Evolutionary conservation across 257 asterid genomes (phyloP), one percentile per base, ranked within the genome.

Genomic region (Henckelia pumila): DNA sequence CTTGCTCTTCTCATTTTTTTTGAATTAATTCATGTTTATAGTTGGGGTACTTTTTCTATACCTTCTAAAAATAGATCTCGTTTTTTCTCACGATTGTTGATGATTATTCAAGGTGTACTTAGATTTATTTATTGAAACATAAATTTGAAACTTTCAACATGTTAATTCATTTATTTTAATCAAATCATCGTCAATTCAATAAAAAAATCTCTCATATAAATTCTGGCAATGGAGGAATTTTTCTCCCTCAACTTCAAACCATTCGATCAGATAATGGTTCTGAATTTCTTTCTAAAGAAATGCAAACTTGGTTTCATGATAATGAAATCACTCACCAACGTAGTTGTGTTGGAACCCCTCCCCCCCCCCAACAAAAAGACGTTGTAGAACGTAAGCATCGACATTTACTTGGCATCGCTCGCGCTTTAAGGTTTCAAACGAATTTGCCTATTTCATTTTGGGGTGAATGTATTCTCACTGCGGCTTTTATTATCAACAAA

Each of bases 71-170:
- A 64, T 44, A 59, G 69, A 64, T 22, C 59, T 2, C 35, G 59
- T 64, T 64, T 1, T 64, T 44, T 64, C n/a, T 64, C 2, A 64
- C n/a, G 8, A 44, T 44, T 20, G 59, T 64, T 35, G 56, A 64
- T 64, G 69, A 64, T 44, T 64, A 5, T 17, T 59, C 44, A 28
- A 2, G 64, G 3, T 28, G 64, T 10, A 59, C 64, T 24, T 59
- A 44, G 64, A 1, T 64, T 23, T 64, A 21, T 14, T 47, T 64
- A 64, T 40, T 64, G 32, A 64, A 21, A 35, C 55, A 64, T 22
- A 64, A 64, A 64, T 64, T 40, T 7, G 35, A 64, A 64, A 64
- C 55, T 5, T 64, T 64, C 11, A 44, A 64, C 20, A 64, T 28
- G 44, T 59, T 59, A 11, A 28, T 59, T 5, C 37, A 22, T 19